Evolutionary conservation across 2,329 filamentous ascomycete genomes (phyloP).

Genomic region (Fulvia fulva): DNA sequence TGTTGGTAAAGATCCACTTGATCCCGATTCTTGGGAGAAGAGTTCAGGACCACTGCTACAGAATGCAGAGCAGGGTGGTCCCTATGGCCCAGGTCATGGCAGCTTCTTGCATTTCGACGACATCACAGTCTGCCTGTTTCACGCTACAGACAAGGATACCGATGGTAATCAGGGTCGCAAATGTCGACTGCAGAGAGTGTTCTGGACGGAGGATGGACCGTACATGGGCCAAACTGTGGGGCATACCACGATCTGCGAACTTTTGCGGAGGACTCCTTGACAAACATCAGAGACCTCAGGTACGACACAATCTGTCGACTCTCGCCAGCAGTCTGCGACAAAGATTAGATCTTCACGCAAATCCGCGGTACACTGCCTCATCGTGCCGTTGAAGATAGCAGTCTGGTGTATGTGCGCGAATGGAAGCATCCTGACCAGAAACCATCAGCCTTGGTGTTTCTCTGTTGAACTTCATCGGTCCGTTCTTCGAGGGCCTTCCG

Average conservation of each 20-base stretch:
- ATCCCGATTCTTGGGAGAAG: slow-evolving; percentile 39
- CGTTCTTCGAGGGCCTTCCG: too few relatives aligned
- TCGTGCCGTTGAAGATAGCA: too few relatives aligned
- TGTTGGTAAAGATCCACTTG: slow-evolving; percentile 39
- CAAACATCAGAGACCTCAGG: not conserved
- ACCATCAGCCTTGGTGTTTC: too few relatives aligned
- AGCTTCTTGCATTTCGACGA: slow-evolving; percentile 41
- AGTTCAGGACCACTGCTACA: slow-evolving; percentile 37
- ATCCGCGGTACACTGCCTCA: too few relatives aligned
- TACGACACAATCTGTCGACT: too few relatives aligned
- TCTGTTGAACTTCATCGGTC: too few relatives aligned
- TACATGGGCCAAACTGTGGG: slow-evolving; percentile 43
- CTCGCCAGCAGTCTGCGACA: too few relatives aligned
- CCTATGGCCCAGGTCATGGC: slow-evolving; percentile 46
- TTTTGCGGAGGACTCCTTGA: not conserved
- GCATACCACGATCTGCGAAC: slow-evolving; percentile 24
- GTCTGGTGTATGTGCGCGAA: too few relatives aligned
- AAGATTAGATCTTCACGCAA: too few relatives aligned
- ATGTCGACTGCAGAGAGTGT: slow-evolving; percentile 43
- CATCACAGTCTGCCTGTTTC: slow-evolving; percentile 44
- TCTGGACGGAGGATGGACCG: slow-evolving; percentile 35
- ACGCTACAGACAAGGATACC: slow-evolving; percentile 42
- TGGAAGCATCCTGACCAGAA: too few relatives aligned
- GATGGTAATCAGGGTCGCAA: slow-evolving; percentile 46
- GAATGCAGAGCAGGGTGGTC: slow-evolving; percentile 35